A percentile compares a stretch with the other conserved stretches of the same genome.
Conservation (phyloP, 768 basidiomycete species). For the Phanerochaete carnosa region DNA sequence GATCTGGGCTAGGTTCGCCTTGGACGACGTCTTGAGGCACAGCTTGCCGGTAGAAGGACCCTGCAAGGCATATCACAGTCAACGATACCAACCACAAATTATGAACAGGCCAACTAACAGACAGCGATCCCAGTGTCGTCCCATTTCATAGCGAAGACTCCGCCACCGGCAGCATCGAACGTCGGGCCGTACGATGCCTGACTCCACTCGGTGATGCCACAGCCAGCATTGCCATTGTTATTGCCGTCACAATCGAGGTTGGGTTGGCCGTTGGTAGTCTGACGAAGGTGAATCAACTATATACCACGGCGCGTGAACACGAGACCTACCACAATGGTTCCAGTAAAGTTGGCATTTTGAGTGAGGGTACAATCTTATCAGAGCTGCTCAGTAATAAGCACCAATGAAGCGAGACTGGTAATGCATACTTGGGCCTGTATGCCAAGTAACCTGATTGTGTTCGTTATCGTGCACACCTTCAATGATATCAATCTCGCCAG, state of each 20-base stretch:
- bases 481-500: conserved; percentile 80
- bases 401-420: neutral
- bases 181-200: conserved; percentile 78
- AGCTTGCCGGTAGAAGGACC: conserved; percentile 81
- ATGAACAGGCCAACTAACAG: conserved; percentile 45
- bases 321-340: conserved; percentile 54
- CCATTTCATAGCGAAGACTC: conserved; percentile 90
- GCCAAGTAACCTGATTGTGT: conserved; percentile 84
- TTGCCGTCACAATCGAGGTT: conserved; percentile 45
- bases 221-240: conserved; percentile 62
- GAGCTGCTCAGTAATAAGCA: neutral
- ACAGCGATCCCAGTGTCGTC: conserved; percentile 71
- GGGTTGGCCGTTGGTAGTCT: conserved; percentile 47
- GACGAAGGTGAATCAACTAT: neutral
- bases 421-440: conserved; percentile 57
- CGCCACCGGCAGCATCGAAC: conserved; percentile 78
- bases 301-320: neutral
- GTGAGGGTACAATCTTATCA: conserved; percentile 55
- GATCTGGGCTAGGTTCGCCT: conserved; percentile 60
- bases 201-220: conserved; percentile 77
- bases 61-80: conserved; percentile 32
- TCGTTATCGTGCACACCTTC: conserved; percentile 84
- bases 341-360: conserved; percentile 54
- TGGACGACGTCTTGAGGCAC: conserved; percentile 63
- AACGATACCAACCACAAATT: neutral